Percentiles rank a stretch among this genome's conserved stretches.
These are phyloP conservation scores for Myriosclerotinia curreyana DNA, from an alignment of 2,329 filamentous ascomycete genomes.

Conservation along the genomic window DNA sequence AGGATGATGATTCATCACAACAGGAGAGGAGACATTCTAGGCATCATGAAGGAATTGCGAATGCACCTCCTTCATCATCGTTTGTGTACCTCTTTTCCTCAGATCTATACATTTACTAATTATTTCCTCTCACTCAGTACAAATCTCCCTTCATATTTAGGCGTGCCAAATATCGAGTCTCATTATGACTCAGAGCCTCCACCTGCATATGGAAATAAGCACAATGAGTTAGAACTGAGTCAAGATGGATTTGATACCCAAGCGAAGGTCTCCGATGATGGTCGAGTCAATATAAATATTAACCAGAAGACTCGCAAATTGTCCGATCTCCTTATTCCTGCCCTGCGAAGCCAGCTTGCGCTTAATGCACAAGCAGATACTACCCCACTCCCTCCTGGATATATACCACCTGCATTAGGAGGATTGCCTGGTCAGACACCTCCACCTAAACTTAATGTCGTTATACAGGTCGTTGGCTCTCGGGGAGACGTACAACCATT, in stretches of 20 bases:
- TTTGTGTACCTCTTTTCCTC: constrained; percentile 5
- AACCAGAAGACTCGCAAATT: constrained; percentile 66
- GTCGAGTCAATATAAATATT: constrained; percentile 76
- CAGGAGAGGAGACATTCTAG: constrained; percentile 20
- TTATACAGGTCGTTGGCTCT: constrained; percentile 72
- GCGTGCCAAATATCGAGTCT: constrained; percentile 28
- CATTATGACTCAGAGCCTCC: constrained; percentile 39
- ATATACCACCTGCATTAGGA: constrained; percentile 70
- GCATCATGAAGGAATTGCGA: neutral
- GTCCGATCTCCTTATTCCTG: constrained; percentile 64
- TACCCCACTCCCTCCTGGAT: constrained; percentile 58
- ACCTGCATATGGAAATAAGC: constrained; percentile 58
- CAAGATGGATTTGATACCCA: constrained; percentile 62
- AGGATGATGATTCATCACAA: constrained; percentile 22
- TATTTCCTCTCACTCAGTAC: neutral
- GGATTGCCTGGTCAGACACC: constrained; percentile 58
- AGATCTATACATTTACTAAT: neutral
- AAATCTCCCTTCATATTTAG: constrained; percentile 21
- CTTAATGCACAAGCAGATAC: constrained; percentile 46
- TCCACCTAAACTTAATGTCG: constrained; percentile 62
- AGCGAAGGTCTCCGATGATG: constrained; percentile 65
- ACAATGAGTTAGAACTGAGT: constrained; percentile 56
- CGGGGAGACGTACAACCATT: constrained; percentile 76
- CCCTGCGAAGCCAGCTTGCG: constrained; percentile 53
- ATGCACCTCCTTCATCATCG: constrained; percentile 6